A percentile compares a stretch with the other conserved stretches of the same genome.
Conservation (phyloP, 129 eudicot species). For the Scalesia atractyloides region DNA sequence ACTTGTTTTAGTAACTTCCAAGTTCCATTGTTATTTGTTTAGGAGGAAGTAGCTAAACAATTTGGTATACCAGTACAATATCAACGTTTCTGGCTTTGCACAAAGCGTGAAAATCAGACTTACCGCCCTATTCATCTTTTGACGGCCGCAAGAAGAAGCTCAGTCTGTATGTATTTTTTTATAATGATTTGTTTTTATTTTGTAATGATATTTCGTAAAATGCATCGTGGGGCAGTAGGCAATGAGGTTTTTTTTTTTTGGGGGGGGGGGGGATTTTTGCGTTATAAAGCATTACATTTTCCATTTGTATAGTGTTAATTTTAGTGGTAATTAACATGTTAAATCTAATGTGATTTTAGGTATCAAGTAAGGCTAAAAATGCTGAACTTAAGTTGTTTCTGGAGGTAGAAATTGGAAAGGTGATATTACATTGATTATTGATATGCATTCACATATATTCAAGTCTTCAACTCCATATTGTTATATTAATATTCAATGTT, state of each 20-base stretch:
- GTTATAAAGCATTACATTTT: neutral
- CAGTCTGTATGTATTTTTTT: constrained; percentile 52
- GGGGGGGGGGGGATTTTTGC: neutral
- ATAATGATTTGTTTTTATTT: neutral
- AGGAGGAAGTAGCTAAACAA: constrained; percentile 88
- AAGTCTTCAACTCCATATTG: constrained; percentile 9
- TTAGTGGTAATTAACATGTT: constrained; percentile 3
- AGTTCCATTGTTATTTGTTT: neutral
- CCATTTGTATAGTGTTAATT: neutral
- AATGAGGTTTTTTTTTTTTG: too few species aligned
- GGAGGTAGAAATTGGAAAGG: constrained; percentile 77
- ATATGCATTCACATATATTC: neutral
- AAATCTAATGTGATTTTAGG: constrained; percentile 15
- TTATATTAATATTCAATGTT: neutral
- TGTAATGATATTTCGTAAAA: neutral
- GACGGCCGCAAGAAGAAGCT: constrained; percentile 65
- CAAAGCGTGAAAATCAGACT: constrained; percentile 74
- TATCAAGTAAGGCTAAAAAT: constrained; percentile 56
- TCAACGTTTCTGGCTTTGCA: constrained; percentile 90
- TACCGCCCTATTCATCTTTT: constrained; percentile 85
- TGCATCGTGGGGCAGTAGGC: neutral
- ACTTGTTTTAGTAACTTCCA: neutral
- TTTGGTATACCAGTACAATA: constrained; percentile 73
- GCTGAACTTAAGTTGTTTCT: constrained; percentile 79
- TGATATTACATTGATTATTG: constrained; percentile 18